Conservation (phyloP, 75 land plant species). For the Isoetes taiwanensis region DNA sequence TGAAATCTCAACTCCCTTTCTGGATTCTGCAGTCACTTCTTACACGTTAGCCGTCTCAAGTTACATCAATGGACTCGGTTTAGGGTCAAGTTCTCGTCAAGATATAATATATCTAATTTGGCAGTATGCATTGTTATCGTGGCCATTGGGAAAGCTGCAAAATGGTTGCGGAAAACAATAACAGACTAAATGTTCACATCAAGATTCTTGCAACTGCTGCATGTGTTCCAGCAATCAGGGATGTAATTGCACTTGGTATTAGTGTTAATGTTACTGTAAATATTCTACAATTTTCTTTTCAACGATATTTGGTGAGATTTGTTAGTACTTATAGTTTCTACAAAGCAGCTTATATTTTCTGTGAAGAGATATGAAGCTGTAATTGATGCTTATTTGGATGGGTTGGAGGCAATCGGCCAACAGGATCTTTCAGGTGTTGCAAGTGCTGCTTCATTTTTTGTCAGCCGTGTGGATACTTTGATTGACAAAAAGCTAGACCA, state of each 20-base stretch:
- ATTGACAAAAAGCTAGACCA: constrained; percentile 83
- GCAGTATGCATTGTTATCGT: too few species aligned
- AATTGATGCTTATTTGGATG: constrained; percentile 94
- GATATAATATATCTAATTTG: too few species aligned
- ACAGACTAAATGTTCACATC: constrained; percentile 73
- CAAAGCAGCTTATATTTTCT: constrained; percentile 82
- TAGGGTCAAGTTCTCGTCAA: too few species aligned
- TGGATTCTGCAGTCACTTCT: too few species aligned
- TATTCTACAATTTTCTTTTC: not conserved
- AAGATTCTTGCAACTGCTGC: constrained; percentile 92
- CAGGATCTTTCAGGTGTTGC: constrained; percentile 74
- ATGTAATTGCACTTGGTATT: constrained; percentile 63
- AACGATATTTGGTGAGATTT: not conserved
- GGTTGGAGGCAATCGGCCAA: constrained; percentile 73
- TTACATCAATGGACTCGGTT: too few species aligned
- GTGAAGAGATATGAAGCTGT: constrained; percentile 90
- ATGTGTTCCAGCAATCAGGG: constrained; percentile 63
- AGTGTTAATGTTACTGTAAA: constrained; percentile 97
- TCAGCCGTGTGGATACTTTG: constrained; percentile 85
- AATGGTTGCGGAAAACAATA: constrained; percentile 76
- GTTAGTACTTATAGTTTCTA: not conserved
- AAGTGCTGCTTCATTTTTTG: constrained; percentile 98
- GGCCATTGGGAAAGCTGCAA: too few species aligned
- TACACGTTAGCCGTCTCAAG: too few species aligned
- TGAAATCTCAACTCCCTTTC: too few species aligned